A percentile compares a stretch with the other conserved stretches of the same genome.
These are phyloP conservation scores for Paspalum notatum DNA, from an alignment of 176 grass and related monocot species.

Conservation along the genomic window DNA sequence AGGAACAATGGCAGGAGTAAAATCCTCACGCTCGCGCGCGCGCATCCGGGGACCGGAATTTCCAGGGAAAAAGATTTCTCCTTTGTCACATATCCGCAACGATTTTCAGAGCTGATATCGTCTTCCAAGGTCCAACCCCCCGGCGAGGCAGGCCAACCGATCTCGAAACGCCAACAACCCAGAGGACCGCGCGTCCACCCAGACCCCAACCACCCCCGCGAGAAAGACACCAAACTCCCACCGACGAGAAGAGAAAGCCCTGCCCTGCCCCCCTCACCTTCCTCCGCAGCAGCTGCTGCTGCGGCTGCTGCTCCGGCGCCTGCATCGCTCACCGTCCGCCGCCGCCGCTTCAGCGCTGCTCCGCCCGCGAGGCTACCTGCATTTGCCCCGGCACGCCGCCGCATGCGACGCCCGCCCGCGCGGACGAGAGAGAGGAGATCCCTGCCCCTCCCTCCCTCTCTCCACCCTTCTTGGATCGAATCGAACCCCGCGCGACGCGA, in stretches of 20 bases:
- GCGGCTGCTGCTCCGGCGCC: slow-evolving; percentile 45
- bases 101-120: slow-evolving; percentile 4
- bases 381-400: slow-evolving; percentile 45
- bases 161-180: slow-evolving; percentile 44
- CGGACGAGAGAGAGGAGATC: slow-evolving; percentile 31
- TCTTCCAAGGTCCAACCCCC: not conserved
- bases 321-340: slow-evolving; percentile 39
- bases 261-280: slow-evolving; percentile 46
- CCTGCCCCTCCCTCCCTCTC: not conserved
- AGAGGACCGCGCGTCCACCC: slow-evolving; percentile 3
- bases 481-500: not conserved
- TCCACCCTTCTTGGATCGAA: not conserved
- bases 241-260: not conserved
- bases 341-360: not conserved
- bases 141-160: slow-evolving; percentile 45
- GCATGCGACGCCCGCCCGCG: slow-evolving; percentile 36
- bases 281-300: slow-evolving; percentile 46
- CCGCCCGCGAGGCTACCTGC: slow-evolving; percentile 45
- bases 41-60: not conserved
- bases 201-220: slow-evolving; percentile 37
- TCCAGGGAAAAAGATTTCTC: not conserved
- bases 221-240: slow-evolving; percentile 18
- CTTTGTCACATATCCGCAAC: not conserved
- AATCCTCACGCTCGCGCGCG: slow-evolving; percentile 1
- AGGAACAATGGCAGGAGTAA: slow-evolving; percentile 26